Base-by-base conservation (phyloP, 2,329 filamentous ascomycete species). In the Fusarium austroafricanum region DNA sequence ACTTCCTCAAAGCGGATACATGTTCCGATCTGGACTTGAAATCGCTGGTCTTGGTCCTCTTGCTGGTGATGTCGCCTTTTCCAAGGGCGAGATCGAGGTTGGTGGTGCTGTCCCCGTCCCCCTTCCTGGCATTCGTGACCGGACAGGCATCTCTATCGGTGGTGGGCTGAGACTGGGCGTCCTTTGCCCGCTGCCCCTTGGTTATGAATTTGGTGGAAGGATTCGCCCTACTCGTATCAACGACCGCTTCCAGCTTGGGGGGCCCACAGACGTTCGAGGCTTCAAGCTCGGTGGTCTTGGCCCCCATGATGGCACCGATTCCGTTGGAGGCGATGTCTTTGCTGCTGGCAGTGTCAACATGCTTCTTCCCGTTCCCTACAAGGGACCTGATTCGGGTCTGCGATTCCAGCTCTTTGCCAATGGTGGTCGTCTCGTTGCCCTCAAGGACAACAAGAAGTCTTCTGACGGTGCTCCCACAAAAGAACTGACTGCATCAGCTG, bases 191-290 rank as follows among this genome's bases (percentile, higher is more conserved):
- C 83, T 99, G 17, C 86, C 92, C 3, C 81, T 91, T 10, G 88
- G 88, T 9, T 87, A 84, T 71, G 78, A 81, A 17, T 72, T 84
- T 52, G 74, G 79, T 18, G 82, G 82, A 47, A 81, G 82, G 20
- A 86, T 90, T 1, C 83, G 86, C 23, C 87, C 90, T 6, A 96
- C 92, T 70, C 89, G 93, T 29, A 87, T 98, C 74, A 97, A 96
- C 76, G 96, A 99, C 78, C 93, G 96, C 43, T 99, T 99, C 82
- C 89, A 94, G 75, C 91, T 99, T 31, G 96, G 96, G 42, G 96
- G 96, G 0, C 95, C 96, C 5, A 97, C 94, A 5, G 95, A 97
- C 75, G 92, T 99, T 15, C 92, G 96, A 55, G 96, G 96, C 3
- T 99, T 99, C 84, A 90, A 93, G 61, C 87, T 97, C 21, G 92